Conservation (phyloP, 306 rosid genomes). For the Dryas drummondii region DNA sequence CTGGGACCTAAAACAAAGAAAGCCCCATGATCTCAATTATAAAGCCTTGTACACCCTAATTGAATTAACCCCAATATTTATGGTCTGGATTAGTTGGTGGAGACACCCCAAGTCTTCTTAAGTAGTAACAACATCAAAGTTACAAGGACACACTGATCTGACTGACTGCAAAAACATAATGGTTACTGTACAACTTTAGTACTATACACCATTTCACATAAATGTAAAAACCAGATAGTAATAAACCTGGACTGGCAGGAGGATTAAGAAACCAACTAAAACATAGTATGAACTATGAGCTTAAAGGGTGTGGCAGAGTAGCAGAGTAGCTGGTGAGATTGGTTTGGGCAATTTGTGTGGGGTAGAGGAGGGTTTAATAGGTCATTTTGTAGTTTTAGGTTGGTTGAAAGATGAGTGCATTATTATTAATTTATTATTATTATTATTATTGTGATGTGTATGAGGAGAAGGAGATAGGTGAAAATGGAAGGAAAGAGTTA, state of each 20-base stretch:
- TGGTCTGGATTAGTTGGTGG: not conserved
- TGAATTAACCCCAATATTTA: not conserved
- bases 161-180: not conserved
- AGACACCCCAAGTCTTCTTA: not conserved
- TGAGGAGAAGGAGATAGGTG: not conserved
- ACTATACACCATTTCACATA: not conserved
- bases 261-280: not conserved
- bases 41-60: not conserved
- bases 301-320: not conserved
- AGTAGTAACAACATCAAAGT: not conserved
- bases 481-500: not conserved
- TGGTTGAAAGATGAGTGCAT: not conserved
- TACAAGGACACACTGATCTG: not conserved
- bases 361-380: not conserved
- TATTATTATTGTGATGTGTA: not conserved
- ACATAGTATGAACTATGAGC: not conserved
- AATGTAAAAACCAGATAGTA: not conserved
- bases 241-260: no score
- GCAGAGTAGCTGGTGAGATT: slow-evolving; percentile 1
- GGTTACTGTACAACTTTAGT: not conserved
- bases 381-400: not conserved
- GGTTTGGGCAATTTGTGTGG: not conserved
- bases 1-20: not conserved
- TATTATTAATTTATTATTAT: not conserved
- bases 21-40: slow-evolving; percentile 11